phyloP scores from a whole-genome alignment of 805 yeast genomes.

The Saitoella complicata region DNA sequence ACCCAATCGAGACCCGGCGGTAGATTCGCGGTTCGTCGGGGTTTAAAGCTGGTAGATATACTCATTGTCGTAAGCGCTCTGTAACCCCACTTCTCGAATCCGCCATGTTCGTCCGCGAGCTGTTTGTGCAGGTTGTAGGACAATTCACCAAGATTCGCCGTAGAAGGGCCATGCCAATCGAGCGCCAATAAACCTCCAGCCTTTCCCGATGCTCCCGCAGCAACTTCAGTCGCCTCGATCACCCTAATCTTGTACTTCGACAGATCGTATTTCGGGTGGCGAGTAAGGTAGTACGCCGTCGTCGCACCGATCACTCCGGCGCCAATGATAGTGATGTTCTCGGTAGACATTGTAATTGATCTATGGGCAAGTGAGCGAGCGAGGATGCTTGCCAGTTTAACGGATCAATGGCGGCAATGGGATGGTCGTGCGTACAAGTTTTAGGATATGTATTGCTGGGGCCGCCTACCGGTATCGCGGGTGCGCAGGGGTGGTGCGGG shows the following conservation, averaged over 20 bases:
- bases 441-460: no score
- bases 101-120: slow-evolving; percentile 59
- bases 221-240: slow-evolving; percentile 78
- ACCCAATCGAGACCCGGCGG: slow-evolving; percentile 72
- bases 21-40: slow-evolving; percentile 3
- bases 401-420: no score
- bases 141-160: slow-evolving; percentile 80
- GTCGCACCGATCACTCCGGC: slow-evolving; percentile 59
- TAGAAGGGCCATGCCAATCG: slow-evolving; percentile 67
- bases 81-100: slow-evolving; percentile 86
- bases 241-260: slow-evolving; percentile 65
- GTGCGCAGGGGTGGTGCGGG: no score
- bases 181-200: slow-evolving; percentile 91
- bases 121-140: slow-evolving; percentile 76
- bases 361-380: no score
- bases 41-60: not conserved
- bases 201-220: slow-evolving; percentile 94
- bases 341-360: not conserved
- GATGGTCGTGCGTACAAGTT: no score
- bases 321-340: slow-evolving; percentile 17
- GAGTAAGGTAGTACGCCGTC: slow-evolving; percentile 69
- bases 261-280: slow-evolving; percentile 65
- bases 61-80: slow-evolving; percentile 56
- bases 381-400: no score
- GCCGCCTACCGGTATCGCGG: no score